Evolutionary conservation across 352 stramenopile species (phyloP), one percentile per base, ranked within the genome.

Genomic region (Labyrinthula sp.): DNA sequence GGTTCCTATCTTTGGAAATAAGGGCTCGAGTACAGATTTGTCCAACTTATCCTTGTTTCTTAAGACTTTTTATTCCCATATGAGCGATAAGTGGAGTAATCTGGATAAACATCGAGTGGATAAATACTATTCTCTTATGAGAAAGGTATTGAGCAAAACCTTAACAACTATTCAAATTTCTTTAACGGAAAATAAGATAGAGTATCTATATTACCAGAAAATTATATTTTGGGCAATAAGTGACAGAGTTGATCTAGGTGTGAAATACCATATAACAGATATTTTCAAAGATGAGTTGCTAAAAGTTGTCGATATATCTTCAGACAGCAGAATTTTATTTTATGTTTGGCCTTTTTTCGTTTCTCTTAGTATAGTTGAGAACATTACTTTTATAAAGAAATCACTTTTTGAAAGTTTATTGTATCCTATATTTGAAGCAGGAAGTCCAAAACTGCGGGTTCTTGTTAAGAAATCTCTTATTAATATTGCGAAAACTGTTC

Each of bases 1-100:
- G n/a, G 68, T 83, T 41, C 72, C 67, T 46, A 69, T 39, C 48
- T 60, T 41, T 63, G 62, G 7, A 67, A 20, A 57, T 12, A 36
- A 59, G 15, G 28, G 12, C 12, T 33, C n/a, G 12, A 12, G 12
- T 33, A n/a, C n/a, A n/a, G 12, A 12, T 33, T 33, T n/a, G 12
- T 9, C 6, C 29, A 56, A 46, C 27, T 17, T 33, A 3, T 21
- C 3, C 43, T 47, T 57, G 6, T 61, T 40, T 40, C 40, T 60
- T 7, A 31, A 35, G 30, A 54, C 35, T 46, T 62, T 45, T 46
- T 57, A 24, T 47, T 45, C 21, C 47, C 66, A 31, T 17, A 60
- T 43, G 60, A 50, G 22, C 23, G 39, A 29, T 30, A 56, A 65
- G 41, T 63, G 48, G 48, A 40, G 27, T 39, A 63, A 18, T 15